Conservation (phyloP, 176 grass and related monocot genomes). For the Juncus inflexus region DNA sequence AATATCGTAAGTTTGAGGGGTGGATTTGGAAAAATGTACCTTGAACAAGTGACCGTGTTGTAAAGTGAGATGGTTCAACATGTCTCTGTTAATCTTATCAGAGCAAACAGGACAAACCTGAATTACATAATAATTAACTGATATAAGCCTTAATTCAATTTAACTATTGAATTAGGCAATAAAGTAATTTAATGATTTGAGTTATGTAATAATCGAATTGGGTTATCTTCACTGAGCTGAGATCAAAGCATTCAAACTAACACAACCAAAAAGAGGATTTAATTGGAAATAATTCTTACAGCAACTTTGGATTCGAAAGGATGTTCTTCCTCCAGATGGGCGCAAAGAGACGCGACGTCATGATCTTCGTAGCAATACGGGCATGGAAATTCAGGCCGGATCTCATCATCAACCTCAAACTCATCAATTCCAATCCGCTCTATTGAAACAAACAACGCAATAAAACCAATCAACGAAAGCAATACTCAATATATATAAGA, state of each 20-base stretch:
- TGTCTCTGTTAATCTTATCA: conserved; percentile 83
- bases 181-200: not conserved
- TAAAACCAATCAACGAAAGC: conserved; percentile 8
- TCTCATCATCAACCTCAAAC: conserved; percentile 72
- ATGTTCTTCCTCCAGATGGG: conserved; percentile 93
- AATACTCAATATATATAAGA: not conserved
- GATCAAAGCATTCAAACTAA: no score
- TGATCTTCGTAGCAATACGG: conserved; percentile 99
- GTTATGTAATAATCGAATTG: no score
- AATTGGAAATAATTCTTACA: conserved; percentile 29
- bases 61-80: conserved; percentile 82
- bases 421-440: conserved; percentile 75
- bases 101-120: conserved; percentile 91
- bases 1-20: conserved; percentile 2
- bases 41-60: conserved; percentile 94
- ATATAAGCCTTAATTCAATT: not conserved
- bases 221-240: no score
- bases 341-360: conserved; percentile 66
- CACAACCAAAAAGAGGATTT: not conserved
- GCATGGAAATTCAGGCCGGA: conserved; percentile 70
- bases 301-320: conserved; percentile 73
- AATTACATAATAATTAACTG: conserved; percentile 23
- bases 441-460: conserved; percentile 26
- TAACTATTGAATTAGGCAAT: not conserved
- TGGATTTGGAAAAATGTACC: conserved; percentile 31